Base-by-base conservation (phyloP, 2,329 filamentous ascomycete genomes). In the Coniella vitis region DNA sequence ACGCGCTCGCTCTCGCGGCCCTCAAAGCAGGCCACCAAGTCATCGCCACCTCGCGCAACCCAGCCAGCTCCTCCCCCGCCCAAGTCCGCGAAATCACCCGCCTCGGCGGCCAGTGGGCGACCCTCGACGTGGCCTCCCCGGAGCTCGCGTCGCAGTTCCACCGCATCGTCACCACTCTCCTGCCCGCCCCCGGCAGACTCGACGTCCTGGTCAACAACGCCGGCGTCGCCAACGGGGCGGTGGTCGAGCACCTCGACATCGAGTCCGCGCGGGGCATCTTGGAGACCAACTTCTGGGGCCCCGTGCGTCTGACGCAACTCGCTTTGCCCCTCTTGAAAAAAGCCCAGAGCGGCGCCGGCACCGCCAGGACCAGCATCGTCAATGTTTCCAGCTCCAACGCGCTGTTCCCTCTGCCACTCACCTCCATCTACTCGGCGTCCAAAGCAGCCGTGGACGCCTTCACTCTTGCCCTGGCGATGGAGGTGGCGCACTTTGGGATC, bases 171-270 rank as follows among this genome's bases (percentile, higher is more conserved):
- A 38, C 47, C 13, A 43, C 48, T 10, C 8, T 49, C 7, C n/a
- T 45, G n/a, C n/a, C n/a, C n/a, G n/a, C 10, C n/a, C 25, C 21
- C 20, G 47, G 41, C 29, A 37, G 38, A 12, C 22, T 52, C 21
- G 50, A 52, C 38, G 42, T 46, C 20, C 46, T 52, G 36, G 53
- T 58, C 36, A 60, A 58, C 47, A 61, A 51, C 17, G 54, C 51
- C 12, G 64, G 59, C 58, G 42, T 49, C 29, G 41, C 19, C 16
- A 8, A 4, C 40, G 37, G 14, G 7, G 14, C 35, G 17, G 32
- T 45, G 7, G 16, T 39, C 20, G 50, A 52, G 42, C 40, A 49
- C 21, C 1, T 19, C 7, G 19, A 47, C 1, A 16, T 48, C 3
- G 45, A 45, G 13, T 1, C 2, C 7, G 36, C 46, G 4, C 36